These are phyloP conservation scores for Capronia coronata DNA, from an alignment of 2,329 filamentous ascomycete genomes.

Conservation along the genomic window DNA sequence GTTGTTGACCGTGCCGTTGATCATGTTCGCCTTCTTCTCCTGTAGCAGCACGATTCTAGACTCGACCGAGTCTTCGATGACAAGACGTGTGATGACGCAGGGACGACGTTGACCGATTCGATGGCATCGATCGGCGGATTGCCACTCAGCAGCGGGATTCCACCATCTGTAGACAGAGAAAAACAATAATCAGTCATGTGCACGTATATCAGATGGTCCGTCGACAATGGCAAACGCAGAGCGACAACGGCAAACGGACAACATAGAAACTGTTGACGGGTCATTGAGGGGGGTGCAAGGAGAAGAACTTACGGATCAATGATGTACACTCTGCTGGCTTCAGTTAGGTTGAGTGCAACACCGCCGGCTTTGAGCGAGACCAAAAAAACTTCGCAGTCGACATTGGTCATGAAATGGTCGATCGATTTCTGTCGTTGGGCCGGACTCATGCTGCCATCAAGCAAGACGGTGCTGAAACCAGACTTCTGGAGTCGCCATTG, in stretches of 20 bases:
- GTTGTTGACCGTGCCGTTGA: constrained; percentile 91
- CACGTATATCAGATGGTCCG: too few relatives aligned
- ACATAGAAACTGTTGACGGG: too few relatives aligned
- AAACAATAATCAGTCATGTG: not conserved
- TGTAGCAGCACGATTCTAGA: constrained; percentile 91
- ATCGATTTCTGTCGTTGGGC: constrained; percentile 89
- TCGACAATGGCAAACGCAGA: too few relatives aligned
- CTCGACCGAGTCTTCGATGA: constrained; percentile 95
- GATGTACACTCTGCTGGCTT: constrained; percentile 91
- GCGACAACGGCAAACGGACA: too few relatives aligned
- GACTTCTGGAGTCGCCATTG: constrained; percentile 94
- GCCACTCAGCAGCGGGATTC: constrained; percentile 99
- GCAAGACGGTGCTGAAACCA: constrained; percentile 97
- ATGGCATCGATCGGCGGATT: constrained; percentile 87
- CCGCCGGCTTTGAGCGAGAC: constrained; percentile 95
- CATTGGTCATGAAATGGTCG: constrained; percentile 92
- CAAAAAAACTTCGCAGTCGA: constrained; percentile 89
- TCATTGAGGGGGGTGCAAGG: too few relatives aligned
- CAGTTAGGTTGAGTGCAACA: constrained; percentile 89
- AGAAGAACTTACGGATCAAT: constrained; percentile 72
- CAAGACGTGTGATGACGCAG: constrained; percentile 87
- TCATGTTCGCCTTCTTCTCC: constrained; percentile 98
- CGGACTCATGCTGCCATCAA: constrained; percentile 95
- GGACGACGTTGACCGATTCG: constrained; percentile 92
- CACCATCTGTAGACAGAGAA: constrained; percentile 64